Evolutionary conservation across 1,284 basidiomycete species (phyloP).

Genomic region (Cutaneotrichosporon sp.): DNA sequence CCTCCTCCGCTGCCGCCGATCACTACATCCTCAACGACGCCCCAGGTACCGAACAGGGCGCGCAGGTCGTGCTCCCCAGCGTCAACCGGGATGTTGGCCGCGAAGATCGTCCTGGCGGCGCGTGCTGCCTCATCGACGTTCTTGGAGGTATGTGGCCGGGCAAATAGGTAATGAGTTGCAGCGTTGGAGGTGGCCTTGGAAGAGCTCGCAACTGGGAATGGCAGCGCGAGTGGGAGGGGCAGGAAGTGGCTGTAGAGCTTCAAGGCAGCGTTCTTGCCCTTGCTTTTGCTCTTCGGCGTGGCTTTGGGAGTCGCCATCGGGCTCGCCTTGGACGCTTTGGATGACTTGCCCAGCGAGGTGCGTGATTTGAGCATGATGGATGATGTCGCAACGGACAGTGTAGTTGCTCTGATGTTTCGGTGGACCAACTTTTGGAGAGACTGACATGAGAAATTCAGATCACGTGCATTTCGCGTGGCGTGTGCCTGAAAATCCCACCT

Average conservation of each 20-base stretch:
- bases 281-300: background rate
- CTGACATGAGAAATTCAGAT: too few species aligned
- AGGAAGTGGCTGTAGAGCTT: conserved; percentile 36
- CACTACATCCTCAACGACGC: conserved; percentile 67
- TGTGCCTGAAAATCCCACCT: too few species aligned
- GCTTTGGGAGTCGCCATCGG: background rate
- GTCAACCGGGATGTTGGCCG: conserved; percentile 80
- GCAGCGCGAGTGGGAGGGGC: conserved; percentile 29
- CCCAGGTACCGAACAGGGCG: conserved; percentile 65
- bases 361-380: background rate
- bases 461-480: too few species aligned
- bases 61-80: conserved; percentile 70
- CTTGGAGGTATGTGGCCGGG: conserved; percentile 27
- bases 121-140: conserved; percentile 24
- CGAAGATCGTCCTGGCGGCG: conserved; percentile 64
- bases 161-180: conserved; percentile 39
- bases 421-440: too few species aligned
- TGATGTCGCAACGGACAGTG: background rate
- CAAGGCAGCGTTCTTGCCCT: background rate
- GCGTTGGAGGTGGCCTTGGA: conserved; percentile 8
- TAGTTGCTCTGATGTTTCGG: too few species aligned
- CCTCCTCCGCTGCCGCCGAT: conserved; percentile 47
- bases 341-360: background rate
- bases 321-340: background rate
- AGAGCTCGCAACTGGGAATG: conserved; percentile 17